phyloP scores from a whole-genome alignment of 306 rosid genomes.

The Canavalia ensiformis region DNA sequence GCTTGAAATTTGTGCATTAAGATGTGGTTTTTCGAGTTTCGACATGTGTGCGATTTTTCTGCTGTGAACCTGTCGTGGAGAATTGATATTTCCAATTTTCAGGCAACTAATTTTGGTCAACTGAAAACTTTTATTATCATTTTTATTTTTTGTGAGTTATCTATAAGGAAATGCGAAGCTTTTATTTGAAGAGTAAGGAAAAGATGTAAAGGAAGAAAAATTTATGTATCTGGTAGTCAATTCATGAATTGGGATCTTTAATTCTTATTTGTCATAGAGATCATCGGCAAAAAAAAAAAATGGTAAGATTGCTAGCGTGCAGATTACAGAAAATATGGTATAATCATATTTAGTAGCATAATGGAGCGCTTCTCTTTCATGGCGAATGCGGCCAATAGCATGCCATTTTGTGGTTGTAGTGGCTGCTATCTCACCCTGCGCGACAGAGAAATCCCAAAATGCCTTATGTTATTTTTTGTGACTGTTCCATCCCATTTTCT shows the following conservation, averaged over 20 bases:
- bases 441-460: background rate
- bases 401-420: background rate
- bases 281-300: background rate
- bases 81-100: background rate
- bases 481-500: background rate
- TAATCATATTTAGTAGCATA: background rate
- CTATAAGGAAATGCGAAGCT: background rate
- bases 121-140: background rate
- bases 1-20: background rate
- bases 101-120: background rate
- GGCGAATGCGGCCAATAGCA: background rate
- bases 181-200: background rate
- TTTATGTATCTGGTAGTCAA: slow-evolving; percentile 6
- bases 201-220: background rate
- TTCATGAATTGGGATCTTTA: slow-evolving; percentile 3
- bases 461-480: background rate
- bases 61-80: background rate
- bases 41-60: background rate
- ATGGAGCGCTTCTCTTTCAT: background rate
- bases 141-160: background rate
- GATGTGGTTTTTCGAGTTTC: background rate
- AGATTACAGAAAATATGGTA: background rate
- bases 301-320: background rate
- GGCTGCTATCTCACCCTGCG: background rate
- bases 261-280: background rate